phyloP scores from a whole-genome alignment of 176 grass and related monocot species.

The Eragrostis curvula region DNA sequence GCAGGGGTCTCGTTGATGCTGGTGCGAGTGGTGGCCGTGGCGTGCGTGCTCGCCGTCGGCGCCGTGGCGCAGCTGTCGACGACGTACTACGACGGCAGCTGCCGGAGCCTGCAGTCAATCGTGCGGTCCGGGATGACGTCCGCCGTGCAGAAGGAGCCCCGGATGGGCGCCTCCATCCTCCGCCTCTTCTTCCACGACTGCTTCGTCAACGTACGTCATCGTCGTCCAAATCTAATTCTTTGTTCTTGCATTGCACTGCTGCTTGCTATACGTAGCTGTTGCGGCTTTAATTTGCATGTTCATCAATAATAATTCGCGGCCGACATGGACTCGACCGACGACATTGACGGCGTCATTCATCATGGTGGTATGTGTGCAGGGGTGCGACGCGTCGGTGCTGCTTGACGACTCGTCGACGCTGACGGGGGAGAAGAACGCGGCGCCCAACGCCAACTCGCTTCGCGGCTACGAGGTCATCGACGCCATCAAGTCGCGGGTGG shows the following conservation, averaged over 20 bases:
- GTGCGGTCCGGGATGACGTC: slow-evolving; percentile 61
- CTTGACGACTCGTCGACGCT: slow-evolving; percentile 74
- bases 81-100: slow-evolving; percentile 58
- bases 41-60: slow-evolving; percentile 24
- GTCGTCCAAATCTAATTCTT: too few relatives aligned
- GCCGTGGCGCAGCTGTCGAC: slow-evolving; percentile 64
- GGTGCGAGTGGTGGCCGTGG: slow-evolving; percentile 2
- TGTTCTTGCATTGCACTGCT: not conserved
- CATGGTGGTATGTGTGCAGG: slow-evolving; percentile 31
- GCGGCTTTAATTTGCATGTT: not conserved
- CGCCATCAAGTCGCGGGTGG: slow-evolving; percentile 69
- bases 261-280: not conserved
- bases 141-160: slow-evolving; percentile 48
- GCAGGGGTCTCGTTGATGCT: slow-evolving; percentile 20
- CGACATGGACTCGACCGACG: not conserved
- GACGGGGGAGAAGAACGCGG: slow-evolving; percentile 81
- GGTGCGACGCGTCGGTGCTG: slow-evolving; percentile 86
- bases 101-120: slow-evolving; percentile 53
- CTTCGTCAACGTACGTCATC: slow-evolving; percentile 72
- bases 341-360: not conserved
- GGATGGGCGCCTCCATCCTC: slow-evolving; percentile 84
- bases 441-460: slow-evolving; percentile 76
- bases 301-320: not conserved
- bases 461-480: slow-evolving; percentile 86
- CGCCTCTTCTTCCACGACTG: slow-evolving; percentile 99